Evolutionary conservation across 2,329 filamentous ascomycete species (phyloP), one percentile per base, ranked within the genome.

Genomic region (Ophiostoma novo-ulmi): DNA sequence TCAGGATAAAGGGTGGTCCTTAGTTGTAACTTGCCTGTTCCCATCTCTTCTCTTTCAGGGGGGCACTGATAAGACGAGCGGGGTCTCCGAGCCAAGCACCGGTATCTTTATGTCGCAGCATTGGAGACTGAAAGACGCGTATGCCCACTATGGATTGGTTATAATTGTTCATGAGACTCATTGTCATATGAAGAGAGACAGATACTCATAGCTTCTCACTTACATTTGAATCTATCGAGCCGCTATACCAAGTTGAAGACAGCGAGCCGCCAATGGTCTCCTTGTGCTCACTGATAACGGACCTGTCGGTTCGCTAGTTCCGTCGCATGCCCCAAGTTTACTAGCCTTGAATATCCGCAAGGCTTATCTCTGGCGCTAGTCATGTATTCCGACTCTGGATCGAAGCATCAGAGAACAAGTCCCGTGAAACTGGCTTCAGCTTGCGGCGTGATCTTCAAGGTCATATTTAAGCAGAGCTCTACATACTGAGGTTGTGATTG

Each of bases 41-140:
- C 8, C n/a, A 26, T 31, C n/a, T 22, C 22, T 22, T 58, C 52
- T 26, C 52, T 22, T 58, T 22, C 52, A 22, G 17, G 61, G 61
- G 61, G 31, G 17, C 17, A 64, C 35, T 39, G 63, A 65, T 65
- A 65, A 65, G 63, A 22, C 63, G 2, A 39, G 63, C 63, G 63
- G 63, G 35, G 63, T 65, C 63, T 7, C 63, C 63, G 36, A 65
- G 63, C 7, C 20, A 39, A 39, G 36, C 36, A 26, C 10, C 22
- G n/a, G 26, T 26, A 22, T 58, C 22, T 58, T 58, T 65, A 1
- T 38, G 7, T 39, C 20, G 17, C 31, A 26, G 7, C 11, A 64
- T 38, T 20, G 26, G 58, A 48, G 44, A 17, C 44, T 44, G 17
- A 20, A 48, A 20, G 26, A 63, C 58, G 22, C 58, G 26, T 63